Evolutionary conservation across 352 stramenopile genomes (phyloP).

Genomic region (Phytophthora agathidicida): DNA sequence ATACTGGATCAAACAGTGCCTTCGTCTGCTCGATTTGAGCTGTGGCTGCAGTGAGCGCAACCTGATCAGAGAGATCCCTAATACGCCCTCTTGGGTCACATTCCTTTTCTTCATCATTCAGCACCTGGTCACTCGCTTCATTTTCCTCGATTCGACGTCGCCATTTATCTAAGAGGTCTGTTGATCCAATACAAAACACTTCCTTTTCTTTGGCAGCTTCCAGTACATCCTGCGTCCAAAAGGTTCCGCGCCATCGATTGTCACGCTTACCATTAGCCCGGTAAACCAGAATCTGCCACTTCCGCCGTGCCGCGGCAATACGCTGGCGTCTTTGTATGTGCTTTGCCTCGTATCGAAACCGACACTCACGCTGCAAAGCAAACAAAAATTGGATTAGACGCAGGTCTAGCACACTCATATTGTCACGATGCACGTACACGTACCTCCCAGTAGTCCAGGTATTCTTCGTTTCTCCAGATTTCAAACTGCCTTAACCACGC

Average conservation of each 20-base stretch:
- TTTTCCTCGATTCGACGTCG: conserved; percentile 27
- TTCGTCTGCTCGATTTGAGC: conserved; percentile 67
- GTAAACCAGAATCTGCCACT: conserved; percentile 58
- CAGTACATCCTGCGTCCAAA: conserved; percentile 54
- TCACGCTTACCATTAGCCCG: conserved; percentile 65
- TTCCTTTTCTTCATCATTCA: conserved; percentile 32
- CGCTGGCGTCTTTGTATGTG: conserved; percentile 33
- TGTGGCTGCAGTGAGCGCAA: conserved; percentile 46
- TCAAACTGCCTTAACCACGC: conserved; percentile 53
- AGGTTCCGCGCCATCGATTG: conserved; percentile 54
- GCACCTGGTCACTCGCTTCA: not conserved
- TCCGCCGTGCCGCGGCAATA: conserved; percentile 57
- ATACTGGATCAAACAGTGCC: conserved; percentile 68
- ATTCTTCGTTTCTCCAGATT: conserved; percentile 80
- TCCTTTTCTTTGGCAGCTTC: conserved; percentile 55
- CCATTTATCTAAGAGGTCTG: conserved; percentile 63
- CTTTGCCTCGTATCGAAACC: conserved; percentile 48
- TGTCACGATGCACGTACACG: too few species aligned
- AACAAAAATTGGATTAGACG: conserved; percentile 1
- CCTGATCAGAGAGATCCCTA: conserved; percentile 48
- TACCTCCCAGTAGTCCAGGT: conserved; percentile 83
- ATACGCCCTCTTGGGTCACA: conserved; percentile 36
- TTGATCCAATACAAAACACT: conserved; percentile 55
- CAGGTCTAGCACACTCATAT: not conserved
- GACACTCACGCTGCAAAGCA: conserved; percentile 60